These are phyloP conservation scores for Brassica juncea DNA, from an alignment of 345 rosid genomes.

Conservation along the genomic window DNA sequence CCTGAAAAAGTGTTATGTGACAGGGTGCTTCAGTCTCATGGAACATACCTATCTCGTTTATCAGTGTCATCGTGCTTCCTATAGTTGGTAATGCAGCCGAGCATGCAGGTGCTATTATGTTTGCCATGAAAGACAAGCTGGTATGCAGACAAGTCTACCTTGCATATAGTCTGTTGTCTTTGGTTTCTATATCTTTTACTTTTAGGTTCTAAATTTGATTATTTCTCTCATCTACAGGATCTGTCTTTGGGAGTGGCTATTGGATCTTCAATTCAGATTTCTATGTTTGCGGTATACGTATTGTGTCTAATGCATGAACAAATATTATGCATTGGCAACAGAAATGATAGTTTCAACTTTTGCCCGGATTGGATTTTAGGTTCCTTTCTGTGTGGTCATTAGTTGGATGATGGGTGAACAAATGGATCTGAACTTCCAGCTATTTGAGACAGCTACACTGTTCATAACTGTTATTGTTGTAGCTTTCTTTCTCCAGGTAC, in stretches of 20 bases:
- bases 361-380: slow-evolving; percentile 26
- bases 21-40: slow-evolving; percentile 83
- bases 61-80: slow-evolving; percentile 92
- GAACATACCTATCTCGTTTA: slow-evolving; percentile 78
- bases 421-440: slow-evolving; percentile 56
- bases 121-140: slow-evolving; percentile 96
- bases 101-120: slow-evolving; percentile 93
- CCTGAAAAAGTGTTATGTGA: background rate
- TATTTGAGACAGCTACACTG: background rate
- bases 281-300: slow-evolving; percentile 84
- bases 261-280: slow-evolving; percentile 92
- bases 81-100: slow-evolving; percentile 98
- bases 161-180: slow-evolving; percentile 11
- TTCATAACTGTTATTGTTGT: background rate
- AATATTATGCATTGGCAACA: background rate
- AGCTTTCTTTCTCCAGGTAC: background rate
- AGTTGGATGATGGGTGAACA: slow-evolving; percentile 80
- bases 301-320: background rate
- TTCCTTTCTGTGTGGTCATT: slow-evolving; percentile 76
- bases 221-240: slow-evolving; percentile 55
- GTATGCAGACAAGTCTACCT: slow-evolving; percentile 42
- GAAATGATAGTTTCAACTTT: background rate
- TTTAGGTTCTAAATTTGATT: background rate
- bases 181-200: background rate
- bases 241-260: slow-evolving; percentile 95